Evolutionary conservation across 2,329 filamentous ascomycete species (phyloP), one percentile per base, ranked within the genome.

Genomic region (Hypoxylon rubiginosum): DNA sequence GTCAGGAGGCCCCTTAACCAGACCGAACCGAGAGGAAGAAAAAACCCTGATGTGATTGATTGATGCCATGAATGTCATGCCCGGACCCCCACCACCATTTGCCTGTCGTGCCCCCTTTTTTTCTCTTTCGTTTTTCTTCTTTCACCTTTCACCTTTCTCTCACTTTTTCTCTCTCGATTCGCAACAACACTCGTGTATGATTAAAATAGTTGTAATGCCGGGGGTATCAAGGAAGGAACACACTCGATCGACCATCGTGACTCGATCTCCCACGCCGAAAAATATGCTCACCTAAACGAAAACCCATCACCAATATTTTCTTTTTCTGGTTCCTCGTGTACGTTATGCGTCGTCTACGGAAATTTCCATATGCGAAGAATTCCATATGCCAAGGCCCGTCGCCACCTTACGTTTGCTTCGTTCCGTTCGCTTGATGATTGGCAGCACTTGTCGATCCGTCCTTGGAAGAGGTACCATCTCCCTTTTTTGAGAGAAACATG

Each of bases 401-500:
- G 5, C 39, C n/a, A 21, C 46, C 32, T 30, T 59, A 62, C n/a
- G 9, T 46, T 32, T 57, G 17, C 7, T 43, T 36, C 30, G 54
- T 41, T 15, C 67, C 67, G 21, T 70, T 70, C 13, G 32, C 28
- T 10, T 57, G 57, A 17, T 39, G 17, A n/a, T 26, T 28, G 13
- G 39, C 26, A 32, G 53, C 32, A 41, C 32, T 51, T 28, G 36
- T 39, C 1, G 43, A 11, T 3, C 58, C 58, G 4, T 67, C 65
- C 49, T 64, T 64, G 4, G 39, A 43, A 26, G 19, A 19, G 34
- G 32, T 34, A 32, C 58, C 34, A 2, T 17, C 46, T 17, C 61
- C 61, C 26, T 65, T 69, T 32, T 58, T 66, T 0, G 68, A 39
- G 15, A 85, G 71, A 57, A 86, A 82, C 73, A 86, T 77, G n/a